A percentile compares a stretch with the other conserved stretches of the same genome.
Evolutionary conservation across 2,329 filamentous ascomycete genomes (phyloP).

Genomic region (Paecilomyces dactylethromorphus): DNA sequence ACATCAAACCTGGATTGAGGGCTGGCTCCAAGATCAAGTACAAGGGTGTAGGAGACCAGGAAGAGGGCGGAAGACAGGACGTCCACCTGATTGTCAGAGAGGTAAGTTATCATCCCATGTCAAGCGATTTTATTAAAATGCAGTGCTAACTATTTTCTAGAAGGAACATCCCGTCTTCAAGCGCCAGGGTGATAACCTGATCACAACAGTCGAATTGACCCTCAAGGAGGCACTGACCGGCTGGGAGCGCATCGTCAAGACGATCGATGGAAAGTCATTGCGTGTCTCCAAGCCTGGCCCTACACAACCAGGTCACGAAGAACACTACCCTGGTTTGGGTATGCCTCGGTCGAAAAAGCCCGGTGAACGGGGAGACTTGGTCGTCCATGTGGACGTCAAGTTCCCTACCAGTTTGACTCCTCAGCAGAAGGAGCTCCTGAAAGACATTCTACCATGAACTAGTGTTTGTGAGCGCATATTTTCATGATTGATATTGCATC

Average conservation of each 20-base stretch:
- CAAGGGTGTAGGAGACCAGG: slow-evolving; percentile 93
- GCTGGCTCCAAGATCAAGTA: slow-evolving; percentile 99
- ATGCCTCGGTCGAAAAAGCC: slow-evolving; percentile 95
- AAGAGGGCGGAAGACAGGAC: slow-evolving; percentile 92
- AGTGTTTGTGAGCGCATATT: not conserved
- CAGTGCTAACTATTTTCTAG: slow-evolving; percentile 47
- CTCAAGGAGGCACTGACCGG: slow-evolving; percentile 93
- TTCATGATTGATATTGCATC: not conserved
- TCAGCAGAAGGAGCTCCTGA: slow-evolving; percentile 73
- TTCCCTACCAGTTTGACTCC: slow-evolving; percentile 74
- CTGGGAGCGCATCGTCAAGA: slow-evolving; percentile 85
- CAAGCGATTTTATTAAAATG: not conserved
- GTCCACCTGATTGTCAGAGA: slow-evolving; percentile 91
- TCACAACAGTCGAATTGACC: slow-evolving; percentile 69
- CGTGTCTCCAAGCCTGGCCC: slow-evolving; percentile 73
- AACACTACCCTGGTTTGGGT: slow-evolving; percentile 75
- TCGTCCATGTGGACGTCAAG: slow-evolving; percentile 86
- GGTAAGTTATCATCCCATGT: slow-evolving; percentile 49
- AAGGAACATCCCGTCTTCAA: slow-evolving; percentile 81
- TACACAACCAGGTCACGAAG: slow-evolving; percentile 75
- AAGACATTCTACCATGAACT: slow-evolving; percentile 60
- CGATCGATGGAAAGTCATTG: slow-evolving; percentile 86
- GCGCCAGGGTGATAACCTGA: slow-evolving; percentile 81
- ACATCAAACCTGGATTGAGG: slow-evolving; percentile 92
- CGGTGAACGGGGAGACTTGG: slow-evolving; percentile 73